These are phyloP conservation scores for Aspergillus pseudotamarii DNA, from an alignment of 2,329 filamentous ascomycete species.

Conservation along the genomic window DNA sequence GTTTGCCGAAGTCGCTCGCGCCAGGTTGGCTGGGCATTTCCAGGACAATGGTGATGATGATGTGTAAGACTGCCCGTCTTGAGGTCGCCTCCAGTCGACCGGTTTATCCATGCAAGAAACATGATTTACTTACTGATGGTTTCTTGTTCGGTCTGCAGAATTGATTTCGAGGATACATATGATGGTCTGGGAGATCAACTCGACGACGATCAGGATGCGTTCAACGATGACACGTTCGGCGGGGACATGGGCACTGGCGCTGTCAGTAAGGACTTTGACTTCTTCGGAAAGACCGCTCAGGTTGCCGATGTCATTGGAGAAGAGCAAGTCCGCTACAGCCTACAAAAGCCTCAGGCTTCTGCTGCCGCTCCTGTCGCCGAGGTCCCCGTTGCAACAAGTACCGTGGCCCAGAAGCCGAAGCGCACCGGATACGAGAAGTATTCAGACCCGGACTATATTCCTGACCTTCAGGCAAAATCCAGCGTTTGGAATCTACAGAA, in stretches of 20 bases:
- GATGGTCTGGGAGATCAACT: slow-evolving; percentile 90
- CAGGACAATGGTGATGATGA: slow-evolving; percentile 64
- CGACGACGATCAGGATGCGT: slow-evolving; percentile 86
- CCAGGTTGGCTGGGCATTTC: slow-evolving; percentile 43
- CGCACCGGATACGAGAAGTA: slow-evolving; percentile 92
- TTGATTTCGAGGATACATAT: slow-evolving; percentile 96
- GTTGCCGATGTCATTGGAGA: slow-evolving; percentile 85
- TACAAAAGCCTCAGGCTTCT: slow-evolving; percentile 64
- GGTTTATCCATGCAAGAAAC: background rate
- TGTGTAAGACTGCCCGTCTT: slow-evolving; percentile 53
- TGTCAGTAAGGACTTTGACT: slow-evolving; percentile 94
- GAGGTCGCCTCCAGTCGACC: background rate
- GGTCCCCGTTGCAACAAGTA: slow-evolving; percentile 39
- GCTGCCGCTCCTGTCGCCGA: slow-evolving; percentile 37
- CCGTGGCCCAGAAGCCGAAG: slow-evolving; percentile 57
- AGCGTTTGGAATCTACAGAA: slow-evolving; percentile 80
- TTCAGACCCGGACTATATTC: slow-evolving; percentile 77
- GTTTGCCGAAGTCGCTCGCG: slow-evolving; percentile 77
- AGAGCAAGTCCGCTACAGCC: slow-evolving; percentile 81
- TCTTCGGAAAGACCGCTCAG: slow-evolving; percentile 89
- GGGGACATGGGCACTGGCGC: slow-evolving; percentile 49
- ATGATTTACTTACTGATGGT: background rate
- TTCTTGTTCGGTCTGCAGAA: slow-evolving; percentile 45
- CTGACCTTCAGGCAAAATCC: slow-evolving; percentile 88
- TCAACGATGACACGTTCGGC: slow-evolving; percentile 96